Evolutionary conservation across 2,329 filamentous ascomycete genomes (phyloP).

Genomic region (Alternaria postmessia): DNA sequence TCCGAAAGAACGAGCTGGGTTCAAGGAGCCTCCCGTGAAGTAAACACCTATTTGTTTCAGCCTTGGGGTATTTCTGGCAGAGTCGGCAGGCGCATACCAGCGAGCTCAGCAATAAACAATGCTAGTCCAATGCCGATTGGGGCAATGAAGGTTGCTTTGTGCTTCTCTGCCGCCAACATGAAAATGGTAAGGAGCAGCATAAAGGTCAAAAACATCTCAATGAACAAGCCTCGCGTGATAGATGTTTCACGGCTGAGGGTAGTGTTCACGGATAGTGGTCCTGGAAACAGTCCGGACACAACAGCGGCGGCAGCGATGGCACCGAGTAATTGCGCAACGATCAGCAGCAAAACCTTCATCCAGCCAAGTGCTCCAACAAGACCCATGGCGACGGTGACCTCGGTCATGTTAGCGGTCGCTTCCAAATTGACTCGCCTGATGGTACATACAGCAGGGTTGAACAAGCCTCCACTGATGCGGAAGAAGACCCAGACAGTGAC

Average conservation of each 20-base stretch:
- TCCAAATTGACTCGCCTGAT: too few species aligned
- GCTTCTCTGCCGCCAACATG: conserved; percentile 55
- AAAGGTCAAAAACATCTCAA: conserved; percentile 62
- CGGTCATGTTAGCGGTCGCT: conserved; percentile 21
- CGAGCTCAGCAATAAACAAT: conserved; percentile 57
- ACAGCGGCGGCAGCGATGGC: conserved; percentile 56
- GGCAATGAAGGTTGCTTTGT: conserved; percentile 51
- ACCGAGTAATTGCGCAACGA: conserved; percentile 57
- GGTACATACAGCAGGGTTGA: conserved; percentile 51
- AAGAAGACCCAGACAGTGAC: conserved; percentile 55
- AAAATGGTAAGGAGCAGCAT: conserved; percentile 60
- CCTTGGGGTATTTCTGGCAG: neutral
- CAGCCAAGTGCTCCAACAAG: conserved; percentile 58
- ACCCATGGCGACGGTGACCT: conserved; percentile 59
- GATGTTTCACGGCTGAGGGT: conserved; percentile 54
- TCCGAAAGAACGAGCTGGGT: conserved; percentile 60
- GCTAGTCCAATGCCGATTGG: conserved; percentile 55
- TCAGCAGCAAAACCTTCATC: conserved; percentile 54
- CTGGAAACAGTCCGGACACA: conserved; percentile 56
- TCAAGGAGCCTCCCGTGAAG: conserved; percentile 58
- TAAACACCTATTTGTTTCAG: conserved; percentile 51
- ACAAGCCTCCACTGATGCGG: conserved; percentile 50
- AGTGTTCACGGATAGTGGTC: conserved; percentile 56
- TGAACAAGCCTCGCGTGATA: conserved; percentile 56
- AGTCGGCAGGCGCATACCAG: conserved; percentile 37